phyloP scores from a whole-genome alignment of 257 asterid species.

The Paraleonurus japonicus region DNA sequence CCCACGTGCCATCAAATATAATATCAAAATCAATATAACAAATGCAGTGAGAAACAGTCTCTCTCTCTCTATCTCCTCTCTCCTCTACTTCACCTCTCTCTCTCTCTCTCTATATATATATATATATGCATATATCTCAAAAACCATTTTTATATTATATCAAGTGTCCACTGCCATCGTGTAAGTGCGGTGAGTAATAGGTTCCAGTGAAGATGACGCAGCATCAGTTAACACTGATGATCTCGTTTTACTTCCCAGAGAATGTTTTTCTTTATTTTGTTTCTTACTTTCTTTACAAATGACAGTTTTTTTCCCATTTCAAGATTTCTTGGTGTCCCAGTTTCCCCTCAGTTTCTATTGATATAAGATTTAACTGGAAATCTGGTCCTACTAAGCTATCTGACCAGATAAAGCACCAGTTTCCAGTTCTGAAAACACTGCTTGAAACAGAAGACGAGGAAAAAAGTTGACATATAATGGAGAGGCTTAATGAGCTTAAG shows the following conservation, averaged over 20 bases:
- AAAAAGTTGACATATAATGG: background rate
- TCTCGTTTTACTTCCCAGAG: background rate
- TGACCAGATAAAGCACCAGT: background rate
- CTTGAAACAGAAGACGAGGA: slow-evolving; percentile 2
- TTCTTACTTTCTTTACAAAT: background rate
- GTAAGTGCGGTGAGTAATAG: no score
- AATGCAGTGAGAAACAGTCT: no score
- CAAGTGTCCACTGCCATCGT: no score
- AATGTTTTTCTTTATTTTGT: background rate
- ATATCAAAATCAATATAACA: background rate
- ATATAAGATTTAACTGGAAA: background rate
- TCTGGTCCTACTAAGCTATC: background rate
- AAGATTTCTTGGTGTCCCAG: background rate
- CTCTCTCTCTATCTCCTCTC: no score
- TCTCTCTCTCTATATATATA: no score
- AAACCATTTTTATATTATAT: no score
- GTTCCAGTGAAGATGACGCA: no score
- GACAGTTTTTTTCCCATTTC: background rate
- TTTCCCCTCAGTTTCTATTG: background rate
- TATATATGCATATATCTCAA: no score
- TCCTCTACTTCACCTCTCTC: no score
- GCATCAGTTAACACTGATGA: background rate
- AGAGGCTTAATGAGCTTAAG: background rate
- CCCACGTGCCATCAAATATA: background rate
- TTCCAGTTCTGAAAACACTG: background rate